Evolutionary conservation across 2,329 filamentous ascomycete species (phyloP).

Genomic region (Akanthomyces lecanii): DNA sequence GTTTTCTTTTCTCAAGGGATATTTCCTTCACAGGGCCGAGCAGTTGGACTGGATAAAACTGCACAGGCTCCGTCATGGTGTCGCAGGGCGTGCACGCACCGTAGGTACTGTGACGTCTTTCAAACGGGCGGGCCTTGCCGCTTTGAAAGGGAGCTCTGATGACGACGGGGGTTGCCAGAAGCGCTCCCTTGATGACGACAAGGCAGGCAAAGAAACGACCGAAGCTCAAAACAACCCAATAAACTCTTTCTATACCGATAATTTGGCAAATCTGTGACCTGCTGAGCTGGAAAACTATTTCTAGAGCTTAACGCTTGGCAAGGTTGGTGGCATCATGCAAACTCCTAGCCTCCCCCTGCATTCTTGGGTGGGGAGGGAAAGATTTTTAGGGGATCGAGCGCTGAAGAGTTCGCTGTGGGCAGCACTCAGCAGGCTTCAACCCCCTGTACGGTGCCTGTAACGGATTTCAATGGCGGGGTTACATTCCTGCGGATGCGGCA

Average conservation of each 20-base stretch:
- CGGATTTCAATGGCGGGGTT: conserved; percentile 1
- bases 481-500: neutral
- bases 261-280: neutral
- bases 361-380: neutral
- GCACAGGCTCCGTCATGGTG: conserved; percentile 4
- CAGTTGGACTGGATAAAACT: neutral
- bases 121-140: neutral
- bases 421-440: neutral
- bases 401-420: neutral
- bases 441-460: neutral
- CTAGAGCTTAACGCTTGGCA: neutral
- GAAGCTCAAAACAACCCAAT: neutral
- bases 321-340: neutral
- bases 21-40: neutral
- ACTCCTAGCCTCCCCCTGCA: neutral
- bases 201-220: neutral
- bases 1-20: neutral
- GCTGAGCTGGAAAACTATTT: neutral
- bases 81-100: neutral
- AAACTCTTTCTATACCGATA: neutral
- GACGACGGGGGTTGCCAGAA: neutral
- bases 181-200: neutral
- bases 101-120: neutral
- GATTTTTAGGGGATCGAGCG: neutral
- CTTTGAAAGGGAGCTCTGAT: neutral